phyloP scores from a whole-genome alignment of 2,329 filamentous ascomycete genomes.

The Pseudogymnoascus sp. region DNA sequence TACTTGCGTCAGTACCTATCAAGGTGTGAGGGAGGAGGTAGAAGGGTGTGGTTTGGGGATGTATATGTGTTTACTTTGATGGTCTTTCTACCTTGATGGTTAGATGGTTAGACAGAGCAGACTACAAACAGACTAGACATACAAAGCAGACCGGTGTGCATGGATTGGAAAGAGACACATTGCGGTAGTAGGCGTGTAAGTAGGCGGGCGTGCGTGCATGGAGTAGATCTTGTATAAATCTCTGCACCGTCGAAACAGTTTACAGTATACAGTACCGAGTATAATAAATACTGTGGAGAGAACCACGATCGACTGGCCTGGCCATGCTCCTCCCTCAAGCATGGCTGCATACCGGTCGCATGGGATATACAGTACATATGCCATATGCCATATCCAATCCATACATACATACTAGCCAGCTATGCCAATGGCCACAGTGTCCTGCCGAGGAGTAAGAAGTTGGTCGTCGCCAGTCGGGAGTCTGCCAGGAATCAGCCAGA shows the following conservation, averaged over 20 bases:
- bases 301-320: neutral
- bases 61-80: no score
- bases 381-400: no score
- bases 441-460: neutral
- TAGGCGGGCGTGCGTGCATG: neutral
- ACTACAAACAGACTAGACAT: no score
- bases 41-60: neutral
- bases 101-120: neutral
- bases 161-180: neutral
- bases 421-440: neutral
- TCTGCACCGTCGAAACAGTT: neutral
- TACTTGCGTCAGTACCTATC: constrained; percentile 1
- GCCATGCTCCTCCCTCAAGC: neutral
- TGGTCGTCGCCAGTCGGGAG: no score
- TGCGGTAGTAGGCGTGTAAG: neutral
- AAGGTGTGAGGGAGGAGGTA: neutral
- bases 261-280: neutral
- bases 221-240: neutral
- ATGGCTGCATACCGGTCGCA: neutral
- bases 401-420: neutral
- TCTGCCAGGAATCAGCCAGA: neutral
- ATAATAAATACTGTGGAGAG: neutral
- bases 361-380: neutral
- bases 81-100: neutral
- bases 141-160: neutral